Evolutionary conservation across 1,284 basidiomycete genomes (phyloP).

Genomic region (Rugosomyces carneus): DNA sequence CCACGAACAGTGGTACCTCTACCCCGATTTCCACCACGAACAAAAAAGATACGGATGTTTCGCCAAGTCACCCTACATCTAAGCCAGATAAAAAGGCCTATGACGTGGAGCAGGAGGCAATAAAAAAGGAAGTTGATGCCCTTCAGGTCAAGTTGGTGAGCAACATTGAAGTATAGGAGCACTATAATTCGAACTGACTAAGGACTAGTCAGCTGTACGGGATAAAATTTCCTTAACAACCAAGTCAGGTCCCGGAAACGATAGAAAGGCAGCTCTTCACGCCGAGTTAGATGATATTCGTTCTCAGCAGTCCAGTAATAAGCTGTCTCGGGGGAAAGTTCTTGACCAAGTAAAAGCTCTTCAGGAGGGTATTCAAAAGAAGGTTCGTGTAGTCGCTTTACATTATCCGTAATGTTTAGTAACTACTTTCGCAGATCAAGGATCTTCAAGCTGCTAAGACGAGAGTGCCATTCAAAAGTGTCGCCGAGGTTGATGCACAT

Average conservation of each 20-base stretch:
- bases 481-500: slow-evolving; percentile 84
- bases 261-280: slow-evolving; percentile 70
- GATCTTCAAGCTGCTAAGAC: slow-evolving; percentile 80
- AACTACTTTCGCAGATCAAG: slow-evolving; percentile 57
- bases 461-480: slow-evolving; percentile 82
- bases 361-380: slow-evolving; percentile 80
- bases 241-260: slow-evolving; percentile 59
- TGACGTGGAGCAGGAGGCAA: slow-evolving; percentile 77
- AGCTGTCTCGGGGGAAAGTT: slow-evolving; percentile 70
- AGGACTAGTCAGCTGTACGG: slow-evolving; percentile 62
- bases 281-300: slow-evolving; percentile 82
- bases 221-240: slow-evolving; percentile 70
- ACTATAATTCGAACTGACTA: slow-evolving; percentile 7
- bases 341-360: slow-evolving; percentile 80
- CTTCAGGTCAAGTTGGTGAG: slow-evolving; percentile 77
- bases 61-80: slow-evolving; percentile 34
- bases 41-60: slow-evolving; percentile 38
- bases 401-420: slow-evolving; percentile 6
- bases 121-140: slow-evolving; percentile 80
- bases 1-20: slow-evolving; percentile 41
- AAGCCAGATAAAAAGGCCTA: slow-evolving; percentile 80
- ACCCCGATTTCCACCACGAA: slow-evolving; percentile 39
- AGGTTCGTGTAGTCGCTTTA: slow-evolving; percentile 44
- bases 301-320: slow-evolving; percentile 76
- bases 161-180: slow-evolving; percentile 17